Base-by-base conservation (phyloP, 257 asterid species). In the Jasminum sambac region DNA sequence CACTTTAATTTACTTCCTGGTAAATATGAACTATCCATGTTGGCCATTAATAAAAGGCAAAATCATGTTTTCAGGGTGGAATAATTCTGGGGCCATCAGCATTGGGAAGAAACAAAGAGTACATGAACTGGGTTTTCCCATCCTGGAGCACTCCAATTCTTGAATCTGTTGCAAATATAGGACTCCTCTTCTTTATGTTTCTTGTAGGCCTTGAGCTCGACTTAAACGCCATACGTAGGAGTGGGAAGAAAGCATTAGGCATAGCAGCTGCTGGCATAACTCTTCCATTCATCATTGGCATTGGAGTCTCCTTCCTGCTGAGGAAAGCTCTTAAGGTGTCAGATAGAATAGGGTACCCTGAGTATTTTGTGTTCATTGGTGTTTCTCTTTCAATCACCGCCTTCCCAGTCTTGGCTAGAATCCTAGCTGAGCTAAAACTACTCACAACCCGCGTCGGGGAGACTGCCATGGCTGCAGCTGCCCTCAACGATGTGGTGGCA, bases 161-260 rank as follows among this genome's bases (percentile, higher is more conserved):
- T 5, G 72, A 66, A 36, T 66, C 77, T 19, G 68, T 58, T 0
- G 72, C 68, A 10, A 66, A 34, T 11, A 17, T 73, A 14, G 77
- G 77, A 12, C 63, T 73, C 17, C 44, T 73, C 38, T 73, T 66
- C 77, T 73, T 39, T 42, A 44, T 73, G 19, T 73, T 73, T 9
- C 68, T 73, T 23, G 72, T 73, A 8, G 77, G 77, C 43, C 57
- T 73, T 6, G 77, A 73, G 16, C 63, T 57, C 55, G 77, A 73
- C 34, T 57, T 73, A 57, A 55, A 39, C 12, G 55, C 77, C 14
- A 58, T 73, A 17, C 72, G 72, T 2, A 62, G 73, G 13, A 73
- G 67, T 23, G 72, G 72, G 39, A 67, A 57, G 19, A 23, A 21
- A 12, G 77, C 77, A 2, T 2, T 58, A 11, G 67, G 59, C 46